Evolutionary conservation across 2,329 filamentous ascomycete genomes (phyloP).

Genomic region (Aquanectria penicillioides): DNA sequence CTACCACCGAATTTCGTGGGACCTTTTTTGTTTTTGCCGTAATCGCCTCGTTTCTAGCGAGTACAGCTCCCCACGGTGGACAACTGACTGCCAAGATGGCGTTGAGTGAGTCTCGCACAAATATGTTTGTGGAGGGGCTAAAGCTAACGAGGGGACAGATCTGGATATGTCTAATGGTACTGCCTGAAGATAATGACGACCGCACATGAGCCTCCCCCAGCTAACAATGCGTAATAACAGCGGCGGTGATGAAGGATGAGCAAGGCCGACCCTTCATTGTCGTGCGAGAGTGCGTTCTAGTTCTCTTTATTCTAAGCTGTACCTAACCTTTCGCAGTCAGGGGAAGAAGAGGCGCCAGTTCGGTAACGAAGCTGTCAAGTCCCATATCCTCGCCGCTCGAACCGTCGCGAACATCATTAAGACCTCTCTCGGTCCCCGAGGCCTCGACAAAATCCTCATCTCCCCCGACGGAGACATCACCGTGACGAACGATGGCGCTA

Average conservation of each 20-base stretch:
- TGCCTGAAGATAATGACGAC: slow-evolving; percentile 22
- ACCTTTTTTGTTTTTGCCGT: slow-evolving; percentile 35
- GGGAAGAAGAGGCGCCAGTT: slow-evolving; percentile 97
- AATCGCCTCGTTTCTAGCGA: slow-evolving; percentile 35
- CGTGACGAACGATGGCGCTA: slow-evolving; percentile 98
- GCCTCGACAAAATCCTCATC: slow-evolving; percentile 98
- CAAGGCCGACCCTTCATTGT: slow-evolving; percentile 97
- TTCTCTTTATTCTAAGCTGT: slow-evolving; percentile 15
- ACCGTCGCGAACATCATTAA: slow-evolving; percentile 98
- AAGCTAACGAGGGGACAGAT: slow-evolving; percentile 65
- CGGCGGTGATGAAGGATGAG: slow-evolving; percentile 92
- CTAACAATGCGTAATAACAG: slow-evolving; percentile 52
- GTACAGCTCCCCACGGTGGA: slow-evolving; percentile 42
- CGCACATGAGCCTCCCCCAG: slow-evolving; percentile 10
- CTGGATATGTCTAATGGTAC: slow-evolving; percentile 86
- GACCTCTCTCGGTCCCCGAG: slow-evolving; percentile 93
- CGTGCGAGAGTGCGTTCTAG: slow-evolving; percentile 86
- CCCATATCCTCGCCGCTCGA: slow-evolving; percentile 95
- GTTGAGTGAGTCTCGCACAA: slow-evolving; percentile 49
- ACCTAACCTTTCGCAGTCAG: slow-evolving; percentile 67
- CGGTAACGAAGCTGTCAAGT: slow-evolving; percentile 97
- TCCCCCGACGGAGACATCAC: slow-evolving; percentile 99
- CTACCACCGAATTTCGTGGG: slow-evolving; percentile 40
- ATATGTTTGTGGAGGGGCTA: slow-evolving; percentile 36
- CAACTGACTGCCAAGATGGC: slow-evolving; percentile 48